Conservation (phyloP, 179 eudicot species). For the Silene noctiflora region DNA sequence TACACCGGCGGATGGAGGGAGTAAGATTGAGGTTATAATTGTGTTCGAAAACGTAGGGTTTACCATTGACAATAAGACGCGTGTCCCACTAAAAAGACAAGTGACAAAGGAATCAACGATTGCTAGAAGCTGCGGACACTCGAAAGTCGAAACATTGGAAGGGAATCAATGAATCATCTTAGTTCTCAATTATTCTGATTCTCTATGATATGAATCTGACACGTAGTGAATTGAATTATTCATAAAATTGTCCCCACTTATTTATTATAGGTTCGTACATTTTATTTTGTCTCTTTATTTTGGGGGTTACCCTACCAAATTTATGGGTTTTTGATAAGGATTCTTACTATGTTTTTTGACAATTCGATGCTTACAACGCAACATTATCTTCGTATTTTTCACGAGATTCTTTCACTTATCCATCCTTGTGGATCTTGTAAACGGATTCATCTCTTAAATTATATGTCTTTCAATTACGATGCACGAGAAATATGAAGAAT, state of each 20-base stretch:
- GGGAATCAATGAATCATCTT: background rate
- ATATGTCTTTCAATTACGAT: too few relatives aligned
- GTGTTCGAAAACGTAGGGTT: too few relatives aligned
- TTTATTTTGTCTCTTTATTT: slow-evolving; percentile 9
- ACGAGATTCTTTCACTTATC: background rate
- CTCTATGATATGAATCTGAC: slow-evolving; percentile 11
- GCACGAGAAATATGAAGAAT: too few relatives aligned
- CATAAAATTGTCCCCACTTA: background rate
- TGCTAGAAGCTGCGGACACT: slow-evolving; percentile 5
- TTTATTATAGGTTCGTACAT: background rate
- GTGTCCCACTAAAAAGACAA: slow-evolving; percentile 15
- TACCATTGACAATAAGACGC: background rate
- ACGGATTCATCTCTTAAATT: background rate
- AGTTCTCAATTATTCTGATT: slow-evolving; percentile 19
- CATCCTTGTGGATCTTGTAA: background rate
- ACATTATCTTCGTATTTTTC: background rate
- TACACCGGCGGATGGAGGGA: too few relatives aligned
- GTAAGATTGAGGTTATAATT: too few relatives aligned
- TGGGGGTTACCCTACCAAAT: slow-evolving; percentile 11
- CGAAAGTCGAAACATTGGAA: background rate
- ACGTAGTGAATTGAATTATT: slow-evolving; percentile 2
- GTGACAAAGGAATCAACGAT: slow-evolving; percentile 7
- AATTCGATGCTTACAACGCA: background rate
- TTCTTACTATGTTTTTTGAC: background rate
- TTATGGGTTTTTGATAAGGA: background rate